Evolutionary conservation across 225 moss, liverwort and hornwort species (phyloP).

Genomic region (Polytrichum commune): DNA sequence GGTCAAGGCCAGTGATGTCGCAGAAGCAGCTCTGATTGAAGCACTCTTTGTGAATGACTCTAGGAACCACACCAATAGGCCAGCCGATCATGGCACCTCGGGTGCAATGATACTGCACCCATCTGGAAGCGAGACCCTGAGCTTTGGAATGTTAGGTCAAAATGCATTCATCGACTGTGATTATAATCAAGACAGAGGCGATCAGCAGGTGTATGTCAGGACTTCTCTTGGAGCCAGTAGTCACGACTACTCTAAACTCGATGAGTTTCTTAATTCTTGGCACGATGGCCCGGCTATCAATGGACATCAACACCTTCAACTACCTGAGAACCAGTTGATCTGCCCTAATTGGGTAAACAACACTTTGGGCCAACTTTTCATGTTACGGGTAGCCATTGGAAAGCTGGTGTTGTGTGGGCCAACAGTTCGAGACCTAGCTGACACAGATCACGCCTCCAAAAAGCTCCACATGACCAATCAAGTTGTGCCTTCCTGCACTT

Average conservation of each 20-base stretch:
- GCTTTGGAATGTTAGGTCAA: background rate
- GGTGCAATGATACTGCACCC: background rate
- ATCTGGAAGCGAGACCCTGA: background rate
- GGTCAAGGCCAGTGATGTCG: slow-evolving; percentile 31
- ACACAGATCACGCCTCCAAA: slow-evolving; percentile 9
- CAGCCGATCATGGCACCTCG: background rate
- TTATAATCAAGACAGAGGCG: background rate
- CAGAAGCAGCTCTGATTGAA: slow-evolving; percentile 37
- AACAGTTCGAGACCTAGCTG: slow-evolving; percentile 30
- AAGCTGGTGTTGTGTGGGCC: slow-evolving; percentile 38
- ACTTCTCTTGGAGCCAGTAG: background rate
- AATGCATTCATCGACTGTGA: background rate
- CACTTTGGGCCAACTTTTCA: slow-evolving; percentile 2
- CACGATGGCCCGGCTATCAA: background rate
- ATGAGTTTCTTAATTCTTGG: background rate
- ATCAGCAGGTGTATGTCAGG: background rate
- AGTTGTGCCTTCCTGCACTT: slow-evolving; percentile 19
- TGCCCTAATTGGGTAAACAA: background rate
- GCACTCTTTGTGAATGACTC: slow-evolving; percentile 22
- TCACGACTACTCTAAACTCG: background rate
- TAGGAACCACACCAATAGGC: background rate
- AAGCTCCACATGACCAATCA: slow-evolving; percentile 1
- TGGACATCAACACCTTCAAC: background rate
- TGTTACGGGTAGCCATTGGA: slow-evolving; percentile 18
- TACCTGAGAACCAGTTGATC: background rate